Conservation (phyloP, 345 rosid species). For the Turnera subulata region DNA sequence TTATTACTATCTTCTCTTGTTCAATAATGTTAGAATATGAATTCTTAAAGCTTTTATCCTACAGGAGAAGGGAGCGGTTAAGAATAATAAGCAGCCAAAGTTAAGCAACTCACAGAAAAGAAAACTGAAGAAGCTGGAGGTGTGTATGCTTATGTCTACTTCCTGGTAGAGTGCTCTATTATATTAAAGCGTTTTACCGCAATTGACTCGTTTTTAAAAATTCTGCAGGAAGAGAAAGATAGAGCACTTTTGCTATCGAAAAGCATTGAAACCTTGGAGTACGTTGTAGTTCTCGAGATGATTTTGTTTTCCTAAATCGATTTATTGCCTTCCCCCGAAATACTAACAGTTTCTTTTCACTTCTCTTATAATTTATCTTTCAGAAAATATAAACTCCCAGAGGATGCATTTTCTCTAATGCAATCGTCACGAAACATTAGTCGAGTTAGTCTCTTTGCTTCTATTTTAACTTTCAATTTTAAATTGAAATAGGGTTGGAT, state of each 20-base stretch:
- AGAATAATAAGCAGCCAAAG: slow-evolving; percentile 14
- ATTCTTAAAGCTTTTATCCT: not conserved
- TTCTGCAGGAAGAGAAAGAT: slow-evolving; percentile 59
- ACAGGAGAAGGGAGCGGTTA: slow-evolving; percentile 25
- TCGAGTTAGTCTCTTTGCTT: slow-evolving; percentile 43
- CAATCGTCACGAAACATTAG: slow-evolving; percentile 61
- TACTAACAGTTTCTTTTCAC: too few species aligned
- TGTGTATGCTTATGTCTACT: slow-evolving; percentile 11
- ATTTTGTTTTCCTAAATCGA: too few species aligned
- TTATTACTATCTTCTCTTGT: too few species aligned
- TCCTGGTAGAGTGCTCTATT: not conserved
- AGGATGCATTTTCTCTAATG: slow-evolving; percentile 53
- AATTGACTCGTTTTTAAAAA: not conserved
- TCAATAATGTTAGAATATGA: not conserved
- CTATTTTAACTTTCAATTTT: slow-evolving; percentile 5
- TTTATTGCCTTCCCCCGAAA: too few species aligned
- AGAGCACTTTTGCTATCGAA: slow-evolving; percentile 35
- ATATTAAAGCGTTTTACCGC: slow-evolving; percentile 3
- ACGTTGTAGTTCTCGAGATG: slow-evolving; percentile 14
- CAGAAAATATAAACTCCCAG: slow-evolving; percentile 70
- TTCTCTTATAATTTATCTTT: slow-evolving; percentile 1
- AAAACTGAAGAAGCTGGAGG: slow-evolving; percentile 72
- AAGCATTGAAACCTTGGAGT: slow-evolving; percentile 59
- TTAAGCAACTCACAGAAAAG: slow-evolving; percentile 62
- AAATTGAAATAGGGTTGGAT: not conserved